phyloP scores from a whole-genome alignment of 139 green algal species.

The Desmodesmus armatus region DNA sequence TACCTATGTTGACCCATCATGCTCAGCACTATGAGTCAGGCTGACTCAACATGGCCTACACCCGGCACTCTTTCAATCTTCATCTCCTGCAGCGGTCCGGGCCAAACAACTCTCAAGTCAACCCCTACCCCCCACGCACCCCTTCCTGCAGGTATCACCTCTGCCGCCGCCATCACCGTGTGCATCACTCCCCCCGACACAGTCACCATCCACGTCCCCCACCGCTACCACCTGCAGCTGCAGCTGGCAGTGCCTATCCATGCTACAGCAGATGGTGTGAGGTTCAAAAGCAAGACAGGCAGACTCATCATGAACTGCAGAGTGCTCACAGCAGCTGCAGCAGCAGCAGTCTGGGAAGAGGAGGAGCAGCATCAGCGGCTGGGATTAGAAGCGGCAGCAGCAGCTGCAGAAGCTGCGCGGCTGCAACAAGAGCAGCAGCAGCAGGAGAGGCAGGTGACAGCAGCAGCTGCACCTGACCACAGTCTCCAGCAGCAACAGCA shows the following conservation, averaged over 20 bases:
- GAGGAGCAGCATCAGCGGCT: background rate
- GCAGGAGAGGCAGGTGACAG: background rate
- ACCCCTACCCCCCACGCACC: too few relatives aligned
- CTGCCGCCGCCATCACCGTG: too few relatives aligned
- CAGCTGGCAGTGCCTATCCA: background rate
- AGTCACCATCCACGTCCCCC: too few relatives aligned
- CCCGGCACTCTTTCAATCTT: too few relatives aligned
- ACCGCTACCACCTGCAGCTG: background rate
- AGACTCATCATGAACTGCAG: background rate
- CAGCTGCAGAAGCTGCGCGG: slow-evolving; percentile 1
- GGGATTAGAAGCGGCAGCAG: background rate
- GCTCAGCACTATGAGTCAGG: too few relatives aligned
- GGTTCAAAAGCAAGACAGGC: background rate
- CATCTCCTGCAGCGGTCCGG: too few relatives aligned
- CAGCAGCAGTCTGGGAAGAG: background rate
- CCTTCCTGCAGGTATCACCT: too few relatives aligned
- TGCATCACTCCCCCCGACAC: too few relatives aligned
- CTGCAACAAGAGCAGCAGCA: slow-evolving; percentile 17
- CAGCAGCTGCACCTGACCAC: background rate
- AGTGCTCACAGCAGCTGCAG: background rate
- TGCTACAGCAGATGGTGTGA: background rate
- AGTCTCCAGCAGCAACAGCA: slow-evolving; percentile 33
- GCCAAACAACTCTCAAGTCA: too few relatives aligned
- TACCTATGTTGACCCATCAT: too few relatives aligned
- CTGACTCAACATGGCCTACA: too few relatives aligned